Percentiles rank a stretch among this genome's conserved stretches.
These are phyloP conservation scores for Populus trichocarpa DNA, from an alignment of 441 rosid genomes.

Conservation along the genomic window DNA sequence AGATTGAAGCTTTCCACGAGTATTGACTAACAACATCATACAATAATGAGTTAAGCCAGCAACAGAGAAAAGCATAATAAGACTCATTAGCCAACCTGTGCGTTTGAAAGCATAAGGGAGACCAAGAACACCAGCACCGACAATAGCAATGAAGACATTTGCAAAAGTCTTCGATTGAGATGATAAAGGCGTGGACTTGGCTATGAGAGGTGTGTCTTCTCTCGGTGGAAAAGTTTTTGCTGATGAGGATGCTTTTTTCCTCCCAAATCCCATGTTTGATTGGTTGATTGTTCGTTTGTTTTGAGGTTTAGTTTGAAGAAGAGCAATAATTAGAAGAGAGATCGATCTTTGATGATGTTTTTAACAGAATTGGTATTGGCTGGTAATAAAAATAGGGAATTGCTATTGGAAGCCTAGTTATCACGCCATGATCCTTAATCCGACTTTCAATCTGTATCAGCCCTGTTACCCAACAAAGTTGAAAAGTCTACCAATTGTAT, in stretches of 20 bases:
- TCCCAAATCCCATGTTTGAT: constrained; percentile 31
- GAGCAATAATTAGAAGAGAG: too few relatives aligned
- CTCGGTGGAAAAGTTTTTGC: constrained; percentile 12
- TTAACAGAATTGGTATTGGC: not conserved
- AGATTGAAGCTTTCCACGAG: constrained; percentile 64
- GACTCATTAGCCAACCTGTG: constrained; percentile 73
- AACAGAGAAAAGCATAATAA: constrained; percentile 55
- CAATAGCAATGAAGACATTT: constrained; percentile 78
- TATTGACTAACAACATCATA: constrained; percentile 70
- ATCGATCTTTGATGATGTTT: too few relatives aligned
- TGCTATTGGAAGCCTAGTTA: too few relatives aligned
- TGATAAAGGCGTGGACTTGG: not conserved
- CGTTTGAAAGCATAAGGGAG: constrained; percentile 79
- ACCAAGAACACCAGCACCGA: constrained; percentile 81
- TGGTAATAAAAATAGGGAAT: not conserved
- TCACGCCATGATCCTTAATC: not conserved
- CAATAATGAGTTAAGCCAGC: constrained; percentile 51
- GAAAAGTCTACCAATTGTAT: too few relatives aligned
- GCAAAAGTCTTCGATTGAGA: constrained; percentile 55
- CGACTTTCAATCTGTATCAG: constrained; percentile 39
- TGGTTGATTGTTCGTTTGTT: not conserved
- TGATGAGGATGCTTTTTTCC: constrained; percentile 29
- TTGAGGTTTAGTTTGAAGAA: too few relatives aligned
- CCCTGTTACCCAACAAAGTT: constrained; percentile 38
- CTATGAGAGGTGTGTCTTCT: constrained; percentile 67